Evolutionary conservation across 192 early-diverging fungal species (phyloP).

Genomic region (Backusella mclennaniae): DNA sequence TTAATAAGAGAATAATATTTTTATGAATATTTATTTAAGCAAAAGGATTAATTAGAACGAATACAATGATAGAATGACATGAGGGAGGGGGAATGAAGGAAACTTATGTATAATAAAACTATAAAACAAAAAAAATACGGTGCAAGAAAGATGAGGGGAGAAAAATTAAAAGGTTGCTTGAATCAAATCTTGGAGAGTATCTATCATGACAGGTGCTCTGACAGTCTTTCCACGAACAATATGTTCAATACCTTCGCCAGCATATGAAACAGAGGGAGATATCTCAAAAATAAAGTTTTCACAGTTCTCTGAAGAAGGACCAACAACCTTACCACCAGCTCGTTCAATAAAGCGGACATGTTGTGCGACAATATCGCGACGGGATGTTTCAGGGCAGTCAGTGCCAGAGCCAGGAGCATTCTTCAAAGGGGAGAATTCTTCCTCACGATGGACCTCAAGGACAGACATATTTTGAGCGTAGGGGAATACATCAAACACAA

Average conservation of each 20-base stretch:
- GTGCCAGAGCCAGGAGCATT: slow-evolving; percentile 88
- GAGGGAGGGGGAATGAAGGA: neutral
- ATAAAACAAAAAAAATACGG: neutral
- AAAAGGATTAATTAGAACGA: neutral
- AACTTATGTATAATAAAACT: neutral
- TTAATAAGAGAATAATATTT: neutral
- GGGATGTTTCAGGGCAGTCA: slow-evolving; percentile 92
- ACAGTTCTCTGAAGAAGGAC: neutral
- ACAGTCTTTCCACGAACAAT: slow-evolving; percentile 69
- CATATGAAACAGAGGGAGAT: slow-evolving; percentile 86
- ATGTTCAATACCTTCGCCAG: slow-evolving; percentile 86
- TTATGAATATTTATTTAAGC: neutral
- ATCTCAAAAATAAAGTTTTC: slow-evolving; percentile 71
- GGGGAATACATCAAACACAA: slow-evolving; percentile 99
- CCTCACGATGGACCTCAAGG: slow-evolving; percentile 85
- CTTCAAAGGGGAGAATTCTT: slow-evolving; percentile 99
- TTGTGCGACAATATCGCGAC: slow-evolving; percentile 85
- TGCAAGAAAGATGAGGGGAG: neutral
- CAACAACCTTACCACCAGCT: slow-evolving; percentile 76
- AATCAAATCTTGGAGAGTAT: slow-evolving; percentile 33
- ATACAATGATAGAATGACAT: neutral
- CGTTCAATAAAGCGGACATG: slow-evolving; percentile 81
- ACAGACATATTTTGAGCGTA: slow-evolving; percentile 86
- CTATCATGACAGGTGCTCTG: slow-evolving; percentile 50
- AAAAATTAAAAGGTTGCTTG: neutral